These are phyloP conservation scores for Gaeumannomyces tritici DNA, from an alignment of 2,329 filamentous ascomycete species.

Conservation along the genomic window DNA sequence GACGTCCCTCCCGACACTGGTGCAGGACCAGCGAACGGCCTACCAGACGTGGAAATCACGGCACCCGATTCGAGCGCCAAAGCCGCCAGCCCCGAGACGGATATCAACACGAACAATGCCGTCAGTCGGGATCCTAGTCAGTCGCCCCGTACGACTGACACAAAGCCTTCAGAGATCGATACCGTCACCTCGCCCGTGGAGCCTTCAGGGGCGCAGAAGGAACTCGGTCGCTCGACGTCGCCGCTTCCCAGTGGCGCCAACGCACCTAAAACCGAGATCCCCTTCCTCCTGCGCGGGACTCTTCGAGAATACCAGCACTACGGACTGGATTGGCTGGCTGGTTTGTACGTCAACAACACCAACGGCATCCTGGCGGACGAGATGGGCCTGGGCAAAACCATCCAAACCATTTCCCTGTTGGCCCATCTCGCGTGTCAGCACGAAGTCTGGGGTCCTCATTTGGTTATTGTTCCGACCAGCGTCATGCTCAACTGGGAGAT, in stretches of 20 bases:
- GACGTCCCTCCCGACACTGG: not conserved
- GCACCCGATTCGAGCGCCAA: constrained; percentile 15
- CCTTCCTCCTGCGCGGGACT: constrained; percentile 75
- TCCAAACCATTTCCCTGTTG: constrained; percentile 90
- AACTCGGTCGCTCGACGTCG: constrained; percentile 21
- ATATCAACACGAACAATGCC: constrained; percentile 30
- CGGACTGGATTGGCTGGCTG: constrained; percentile 94
- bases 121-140: constrained; percentile 34
- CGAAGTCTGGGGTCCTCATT: constrained; percentile 88
- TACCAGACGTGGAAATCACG: constrained; percentile 17
- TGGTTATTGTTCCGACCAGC: constrained; percentile 93
- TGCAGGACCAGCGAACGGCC: constrained; percentile 1
- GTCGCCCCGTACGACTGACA: constrained; percentile 39
- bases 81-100: constrained; percentile 29
- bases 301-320: constrained; percentile 94
- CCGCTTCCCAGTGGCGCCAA: constrained; percentile 20
- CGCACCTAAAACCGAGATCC: constrained; percentile 59
- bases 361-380: constrained; percentile 97
- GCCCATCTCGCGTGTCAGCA: constrained; percentile 87
- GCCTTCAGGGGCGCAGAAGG: constrained; percentile 21
- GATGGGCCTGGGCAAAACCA: constrained; percentile 97
- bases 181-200: constrained; percentile 25
- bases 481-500: constrained; percentile 99
- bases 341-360: constrained; percentile 82
- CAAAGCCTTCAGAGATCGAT: constrained; percentile 39